Conservation (phyloP, 2,329 filamentous ascomycete species). For the Pseudonectria buxi region DNA sequence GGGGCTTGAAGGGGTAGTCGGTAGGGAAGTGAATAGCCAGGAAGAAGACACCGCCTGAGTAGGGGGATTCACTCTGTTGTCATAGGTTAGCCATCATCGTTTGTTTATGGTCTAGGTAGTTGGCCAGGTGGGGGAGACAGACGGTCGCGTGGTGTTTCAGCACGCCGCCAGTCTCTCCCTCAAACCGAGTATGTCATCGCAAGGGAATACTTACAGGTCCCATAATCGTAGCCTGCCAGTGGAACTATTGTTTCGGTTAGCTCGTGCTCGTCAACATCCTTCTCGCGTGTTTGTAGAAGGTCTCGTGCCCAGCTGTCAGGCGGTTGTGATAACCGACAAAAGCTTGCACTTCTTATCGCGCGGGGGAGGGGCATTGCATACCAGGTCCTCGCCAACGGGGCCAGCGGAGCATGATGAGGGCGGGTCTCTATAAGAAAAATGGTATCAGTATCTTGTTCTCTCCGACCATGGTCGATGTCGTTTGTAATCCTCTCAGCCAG, state of each 20-base stretch:
- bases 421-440: conserved; percentile 63
- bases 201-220: conserved; percentile 68
- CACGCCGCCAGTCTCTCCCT: conserved; percentile 4
- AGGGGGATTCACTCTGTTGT: conserved; percentile 84
- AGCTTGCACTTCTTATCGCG: conserved; percentile 11
- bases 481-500: neutral
- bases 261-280: conserved; percentile 2
- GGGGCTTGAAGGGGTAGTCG: conserved; percentile 99
- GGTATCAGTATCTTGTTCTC: conserved; percentile 14
- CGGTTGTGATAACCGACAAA: neutral
- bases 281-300: neutral
- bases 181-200: conserved; percentile 4
- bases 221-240: conserved; percentile 99
- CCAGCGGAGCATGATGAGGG: conserved; percentile 98
- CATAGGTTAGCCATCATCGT: conserved; percentile 22
- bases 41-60: conserved; percentile 98
- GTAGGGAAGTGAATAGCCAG: conserved; percentile 98
- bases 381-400: conserved; percentile 94
- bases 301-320: no score
- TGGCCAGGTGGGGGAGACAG: conserved; percentile 9
- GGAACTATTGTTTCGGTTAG: conserved; percentile 60
- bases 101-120: conserved; percentile 3
- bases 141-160: conserved; percentile 13
- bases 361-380: conserved; percentile 48
- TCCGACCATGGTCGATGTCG: neutral